A percentile compares a stretch with the other conserved stretches of the same genome.
These are phyloP conservation scores for Pachyrhizus erosus DNA, from an alignment of 306 rosid species.

Conservation along the genomic window DNA sequence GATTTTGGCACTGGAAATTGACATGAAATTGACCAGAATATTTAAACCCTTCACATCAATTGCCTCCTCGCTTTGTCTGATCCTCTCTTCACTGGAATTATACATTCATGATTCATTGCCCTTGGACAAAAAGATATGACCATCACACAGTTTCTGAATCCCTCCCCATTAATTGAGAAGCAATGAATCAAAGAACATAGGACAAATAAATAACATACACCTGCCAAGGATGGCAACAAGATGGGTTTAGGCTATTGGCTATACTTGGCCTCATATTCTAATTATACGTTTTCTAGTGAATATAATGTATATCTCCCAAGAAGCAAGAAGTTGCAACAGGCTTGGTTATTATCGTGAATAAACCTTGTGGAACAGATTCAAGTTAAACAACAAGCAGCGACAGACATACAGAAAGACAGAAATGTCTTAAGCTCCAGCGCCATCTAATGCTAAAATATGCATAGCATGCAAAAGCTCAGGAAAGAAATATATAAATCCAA, in stretches of 20 bases:
- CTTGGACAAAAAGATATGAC: neutral
- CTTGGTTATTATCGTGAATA: neutral
- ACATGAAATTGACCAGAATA: neutral
- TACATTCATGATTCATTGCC: neutral
- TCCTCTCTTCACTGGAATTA: neutral
- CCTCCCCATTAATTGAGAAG: neutral
- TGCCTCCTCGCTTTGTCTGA: neutral
- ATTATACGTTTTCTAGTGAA: neutral
- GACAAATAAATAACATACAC: neutral
- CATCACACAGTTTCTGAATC: neutral
- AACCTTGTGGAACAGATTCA: neutral
- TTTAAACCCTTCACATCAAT: neutral
- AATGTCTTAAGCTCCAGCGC: neutral
- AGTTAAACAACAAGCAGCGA: neutral
- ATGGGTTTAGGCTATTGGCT: neutral
- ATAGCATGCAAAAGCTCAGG: slow-evolving; percentile 5
- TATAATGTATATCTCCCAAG: neutral
- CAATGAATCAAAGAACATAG: neutral
- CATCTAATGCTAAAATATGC: neutral
- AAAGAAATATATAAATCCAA: neutral
- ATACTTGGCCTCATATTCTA: neutral
- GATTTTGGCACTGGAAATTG: neutral
- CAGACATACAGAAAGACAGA: neutral
- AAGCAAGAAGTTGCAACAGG: neutral
- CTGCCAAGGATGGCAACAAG: neutral